Conservation (phyloP, 345 rosid genomes). For the Theobroma cacao region DNA sequence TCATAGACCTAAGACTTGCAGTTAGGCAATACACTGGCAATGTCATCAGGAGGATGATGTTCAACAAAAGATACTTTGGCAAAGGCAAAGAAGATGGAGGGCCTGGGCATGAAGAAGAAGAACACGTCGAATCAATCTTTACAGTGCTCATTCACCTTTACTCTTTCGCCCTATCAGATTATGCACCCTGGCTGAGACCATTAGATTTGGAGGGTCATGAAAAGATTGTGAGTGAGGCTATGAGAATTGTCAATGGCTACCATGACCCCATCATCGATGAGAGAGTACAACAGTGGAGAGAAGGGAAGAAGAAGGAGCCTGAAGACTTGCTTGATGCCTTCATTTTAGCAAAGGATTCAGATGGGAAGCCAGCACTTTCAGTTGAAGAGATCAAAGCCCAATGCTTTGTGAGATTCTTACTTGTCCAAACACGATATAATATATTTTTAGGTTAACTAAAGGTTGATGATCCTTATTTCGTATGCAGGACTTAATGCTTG, state of each 20-base stretch:
- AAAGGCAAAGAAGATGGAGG: constrained; percentile 19
- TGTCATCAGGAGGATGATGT: constrained; percentile 22
- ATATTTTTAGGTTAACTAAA: background rate
- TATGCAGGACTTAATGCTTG: background rate
- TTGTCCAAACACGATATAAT: background rate
- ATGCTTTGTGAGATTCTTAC: background rate
- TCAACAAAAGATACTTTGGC: constrained; percentile 26
- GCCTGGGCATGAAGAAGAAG: constrained; percentile 25
- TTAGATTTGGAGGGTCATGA: background rate
- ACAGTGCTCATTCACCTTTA: background rate
- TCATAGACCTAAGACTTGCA: background rate
- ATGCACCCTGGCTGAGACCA: background rate
- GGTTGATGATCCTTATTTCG: background rate
- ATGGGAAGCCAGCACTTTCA: constrained; percentile 3
- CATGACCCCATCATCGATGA: background rate
- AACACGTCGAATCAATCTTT: constrained; percentile 11
- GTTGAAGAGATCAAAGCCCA: constrained; percentile 7
- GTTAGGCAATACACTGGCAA: background rate
- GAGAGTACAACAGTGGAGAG: background rate
- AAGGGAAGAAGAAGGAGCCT: background rate
- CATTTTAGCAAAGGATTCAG: background rate
- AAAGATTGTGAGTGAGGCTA: background rate
- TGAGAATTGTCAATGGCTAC: background rate
- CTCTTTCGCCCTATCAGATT: background rate
- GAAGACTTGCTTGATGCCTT: background rate